Evolutionary conservation across 768 basidiomycete species (phyloP).

Genomic region (Ramaria sp.): DNA sequence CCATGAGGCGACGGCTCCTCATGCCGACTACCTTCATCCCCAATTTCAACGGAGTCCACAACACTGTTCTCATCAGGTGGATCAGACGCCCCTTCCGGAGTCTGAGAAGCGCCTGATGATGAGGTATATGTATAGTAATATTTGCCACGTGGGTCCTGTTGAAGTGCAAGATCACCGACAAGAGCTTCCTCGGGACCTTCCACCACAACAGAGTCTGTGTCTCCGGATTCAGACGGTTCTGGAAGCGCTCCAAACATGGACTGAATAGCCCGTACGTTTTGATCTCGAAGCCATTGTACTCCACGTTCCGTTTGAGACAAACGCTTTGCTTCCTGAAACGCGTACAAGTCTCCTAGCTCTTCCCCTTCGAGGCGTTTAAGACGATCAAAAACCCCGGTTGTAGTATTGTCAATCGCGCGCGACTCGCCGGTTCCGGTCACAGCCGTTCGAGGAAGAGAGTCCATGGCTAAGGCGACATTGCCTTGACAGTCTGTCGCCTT

Average conservation of each 20-base stretch:
- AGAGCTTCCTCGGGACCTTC: conserved; percentile 18
- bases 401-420: conserved; percentile 25
- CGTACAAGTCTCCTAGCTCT: neutral
- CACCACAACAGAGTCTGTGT: conserved; percentile 9
- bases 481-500: neutral
- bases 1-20: conserved; percentile 40
- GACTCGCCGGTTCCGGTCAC: neutral
- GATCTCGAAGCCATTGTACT: conserved; percentile 74
- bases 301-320: conserved; percentile 51
- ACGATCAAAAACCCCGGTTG: conserved; percentile 40
- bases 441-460: neutral
- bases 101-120: conserved; percentile 35
- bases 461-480: neutral
- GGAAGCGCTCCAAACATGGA: conserved; percentile 47
- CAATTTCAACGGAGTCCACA: neutral
- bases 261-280: conserved; percentile 55
- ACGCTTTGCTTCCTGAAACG: conserved; percentile 1
- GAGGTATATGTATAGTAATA: conserved; percentile 67
- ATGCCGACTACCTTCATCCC: conserved; percentile 19
- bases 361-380: conserved; percentile 38
- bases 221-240: conserved; percentile 47
- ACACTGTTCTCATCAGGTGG: neutral
- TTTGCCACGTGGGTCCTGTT: conserved; percentile 56
- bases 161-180: conserved; percentile 53
- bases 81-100: conserved; percentile 20